phyloP scores from a whole-genome alignment of 305 asterid species.

The Coffea humblotiana region DNA sequence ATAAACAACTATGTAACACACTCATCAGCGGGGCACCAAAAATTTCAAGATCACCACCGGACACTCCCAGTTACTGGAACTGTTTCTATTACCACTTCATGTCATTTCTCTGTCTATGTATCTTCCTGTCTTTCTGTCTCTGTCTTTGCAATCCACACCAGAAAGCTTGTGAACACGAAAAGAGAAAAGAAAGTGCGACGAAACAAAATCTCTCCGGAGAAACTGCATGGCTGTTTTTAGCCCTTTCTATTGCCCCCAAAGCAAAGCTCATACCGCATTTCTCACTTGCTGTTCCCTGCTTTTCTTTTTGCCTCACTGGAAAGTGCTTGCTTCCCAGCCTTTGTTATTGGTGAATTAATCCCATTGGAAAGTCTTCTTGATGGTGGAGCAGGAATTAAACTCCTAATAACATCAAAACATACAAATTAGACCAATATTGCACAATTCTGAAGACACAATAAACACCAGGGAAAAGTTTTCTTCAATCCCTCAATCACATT shows the following conservation, averaged over 20 bases:
- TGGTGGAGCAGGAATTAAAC: slow-evolving; percentile 58
- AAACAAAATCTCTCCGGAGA: slow-evolving; percentile 15
- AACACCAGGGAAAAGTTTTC: not conserved
- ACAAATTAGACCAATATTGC: not conserved
- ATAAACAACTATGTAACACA: slow-evolving; percentile 28
- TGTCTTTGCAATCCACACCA: slow-evolving; percentile 20
- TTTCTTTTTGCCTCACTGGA: slow-evolving; percentile 53
- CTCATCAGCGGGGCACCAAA: slow-evolving; percentile 44
- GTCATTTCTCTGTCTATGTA: slow-evolving; percentile 2
- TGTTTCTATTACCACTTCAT: not conserved
- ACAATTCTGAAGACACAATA: not conserved
- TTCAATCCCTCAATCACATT: not conserved
- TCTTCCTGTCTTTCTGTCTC: not conserved
- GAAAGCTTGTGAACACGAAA: slow-evolving; percentile 17
- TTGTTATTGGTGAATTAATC: slow-evolving; percentile 39
- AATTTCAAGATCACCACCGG: slow-evolving; percentile 35
- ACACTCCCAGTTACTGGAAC: not conserved
- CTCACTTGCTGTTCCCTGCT: slow-evolving; percentile 54
- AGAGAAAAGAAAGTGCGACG: slow-evolving; percentile 9
- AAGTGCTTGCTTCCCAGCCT: slow-evolving; percentile 45
- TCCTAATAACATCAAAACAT: slow-evolving; percentile 38
- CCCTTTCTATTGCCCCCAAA: slow-evolving; percentile 9
- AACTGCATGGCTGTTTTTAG: slow-evolving; percentile 7
- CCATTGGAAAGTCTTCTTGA: slow-evolving; percentile 50
- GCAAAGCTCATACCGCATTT: slow-evolving; percentile 12